Evolutionary conservation across 768 basidiomycete species (phyloP), one percentile per base, ranked within the genome.

Genomic region (Galerina sulciceps): DNA sequence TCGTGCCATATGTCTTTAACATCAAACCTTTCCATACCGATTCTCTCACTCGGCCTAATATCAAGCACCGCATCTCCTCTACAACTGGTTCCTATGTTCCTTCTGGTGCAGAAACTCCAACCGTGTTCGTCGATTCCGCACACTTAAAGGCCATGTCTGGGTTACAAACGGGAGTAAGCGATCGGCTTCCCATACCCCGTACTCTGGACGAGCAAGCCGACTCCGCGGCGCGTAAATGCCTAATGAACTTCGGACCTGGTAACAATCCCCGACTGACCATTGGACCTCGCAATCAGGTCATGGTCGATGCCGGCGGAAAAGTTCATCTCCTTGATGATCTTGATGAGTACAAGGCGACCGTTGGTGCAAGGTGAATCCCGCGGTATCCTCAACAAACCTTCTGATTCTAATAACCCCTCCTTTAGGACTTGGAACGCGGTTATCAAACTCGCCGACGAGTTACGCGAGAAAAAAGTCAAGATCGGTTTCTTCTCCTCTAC

Each of bases 401-500:
- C 45, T 53, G 26, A 1, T 40, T 17, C 34, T 20, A 34, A 17
- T 48, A 31, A 20, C 40, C n/a, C 26, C 38, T 42, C 41, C 43
- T 38, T 31, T 53, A 84, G 82, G 55, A 89, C 92, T 2, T 96
- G 92, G 93, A 88, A 87, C 62, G 83, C 91, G 0, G 91, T 96
- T 58, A 80, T 76, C 70, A 90, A 90, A 67, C 87, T 94, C 45
- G 90, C 91, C 4, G 86, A 90, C 49, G 93, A 94, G 68, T 82
- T 97, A 42, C 87, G 88, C 56, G 87, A 90, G 72, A 93, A 90
- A 76, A 90, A 94, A 61, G 78, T 93, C 70, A 93, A 91, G 74
- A 91, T 96, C 62, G 90, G 89, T 20, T 96, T 96, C 84, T 96
- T 96, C 76, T 94, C 91, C 26, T 94, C 93, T 10, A 98, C 96